Evolutionary conservation across 306 rosid genomes (phyloP).

Genomic region (Erythrophleum fordii): DNA sequence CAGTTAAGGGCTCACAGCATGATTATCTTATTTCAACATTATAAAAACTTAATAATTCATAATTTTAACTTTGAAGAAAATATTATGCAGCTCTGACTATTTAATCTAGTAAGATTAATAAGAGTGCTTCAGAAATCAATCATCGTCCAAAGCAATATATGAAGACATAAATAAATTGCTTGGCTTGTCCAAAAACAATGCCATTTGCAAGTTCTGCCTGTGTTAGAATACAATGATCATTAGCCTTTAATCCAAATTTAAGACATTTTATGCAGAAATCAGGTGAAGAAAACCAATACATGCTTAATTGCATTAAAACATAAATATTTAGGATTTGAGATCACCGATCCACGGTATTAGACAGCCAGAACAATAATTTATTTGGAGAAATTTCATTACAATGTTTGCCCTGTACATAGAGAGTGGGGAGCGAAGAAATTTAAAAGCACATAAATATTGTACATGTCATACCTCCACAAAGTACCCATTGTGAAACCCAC

Average conservation of each 20-base stretch:
- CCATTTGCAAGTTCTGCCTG: conserved; percentile 2
- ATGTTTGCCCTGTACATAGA: background rate
- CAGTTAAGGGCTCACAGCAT: background rate
- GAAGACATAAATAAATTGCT: conserved; percentile 18
- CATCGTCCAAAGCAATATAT: conserved; percentile 14
- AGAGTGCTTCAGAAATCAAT: conserved; percentile 20
- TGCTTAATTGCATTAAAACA: conserved; percentile 2
- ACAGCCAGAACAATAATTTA: conserved; percentile 2
- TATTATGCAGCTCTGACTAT: conserved; percentile 24
- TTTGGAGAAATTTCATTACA: conserved; percentile 12
- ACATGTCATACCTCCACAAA: conserved; percentile 83
- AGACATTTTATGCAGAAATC: conserved; percentile 8
- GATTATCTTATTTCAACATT: conserved; percentile 3
- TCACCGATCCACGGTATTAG: conserved; percentile 5
- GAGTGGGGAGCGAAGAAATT: conserved; percentile 7
- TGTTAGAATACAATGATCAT: background rate
- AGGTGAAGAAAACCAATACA: conserved; percentile 6
- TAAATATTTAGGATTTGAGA: background rate
- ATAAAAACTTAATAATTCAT: background rate
- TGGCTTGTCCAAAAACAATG: conserved; percentile 10
- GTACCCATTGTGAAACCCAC: conserved; percentile 88
- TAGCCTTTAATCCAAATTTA: conserved; percentile 14
- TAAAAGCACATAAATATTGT: conserved; percentile 18
- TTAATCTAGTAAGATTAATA: background rate
- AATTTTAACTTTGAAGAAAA: background rate